Conservation (phyloP, 768 basidiomycete species). For the Pholiota conissans region DNA sequence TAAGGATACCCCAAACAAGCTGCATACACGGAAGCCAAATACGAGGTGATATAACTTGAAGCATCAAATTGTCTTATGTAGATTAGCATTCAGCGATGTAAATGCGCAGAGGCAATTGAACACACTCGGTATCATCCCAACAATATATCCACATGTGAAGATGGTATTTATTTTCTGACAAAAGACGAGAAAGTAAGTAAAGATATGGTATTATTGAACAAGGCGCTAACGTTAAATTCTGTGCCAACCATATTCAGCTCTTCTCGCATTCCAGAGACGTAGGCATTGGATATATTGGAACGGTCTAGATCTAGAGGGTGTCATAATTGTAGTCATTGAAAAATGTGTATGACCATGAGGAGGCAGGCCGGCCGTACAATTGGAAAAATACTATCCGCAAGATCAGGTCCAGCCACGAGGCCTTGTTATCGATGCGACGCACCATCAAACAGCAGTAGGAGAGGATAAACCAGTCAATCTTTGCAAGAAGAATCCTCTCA, state of each 20-base stretch:
- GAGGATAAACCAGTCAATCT: constrained; percentile 67
- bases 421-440: constrained; percentile 5
- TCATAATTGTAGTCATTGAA: constrained; percentile 4
- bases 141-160: constrained; percentile 74
- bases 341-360: not conserved
- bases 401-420: constrained; percentile 8
- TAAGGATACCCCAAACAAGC: constrained; percentile 64
- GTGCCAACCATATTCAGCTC: constrained; percentile 65
- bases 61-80: constrained; percentile 58
- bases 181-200: constrained; percentile 4
- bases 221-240: constrained; percentile 52
- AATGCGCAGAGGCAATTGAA: not conserved
- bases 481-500: constrained; percentile 55
- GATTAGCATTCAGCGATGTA: not conserved
- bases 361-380: constrained; percentile 39
- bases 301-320: constrained; percentile 55
- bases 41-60: constrained; percentile 61
- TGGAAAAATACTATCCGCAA: constrained; percentile 57
- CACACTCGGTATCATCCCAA: constrained; percentile 72
- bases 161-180: constrained; percentile 65
- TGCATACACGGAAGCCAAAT: constrained; percentile 70
- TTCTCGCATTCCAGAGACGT: constrained; percentile 79
- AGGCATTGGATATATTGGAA: constrained; percentile 71
- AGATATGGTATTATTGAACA: not conserved
- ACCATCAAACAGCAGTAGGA: constrained; percentile 75